Percentiles rank a stretch among this genome's conserved stretches.
phyloP scores from a whole-genome alignment of 2,329 filamentous ascomycete species.

The Huntiella moniliformis region DNA sequence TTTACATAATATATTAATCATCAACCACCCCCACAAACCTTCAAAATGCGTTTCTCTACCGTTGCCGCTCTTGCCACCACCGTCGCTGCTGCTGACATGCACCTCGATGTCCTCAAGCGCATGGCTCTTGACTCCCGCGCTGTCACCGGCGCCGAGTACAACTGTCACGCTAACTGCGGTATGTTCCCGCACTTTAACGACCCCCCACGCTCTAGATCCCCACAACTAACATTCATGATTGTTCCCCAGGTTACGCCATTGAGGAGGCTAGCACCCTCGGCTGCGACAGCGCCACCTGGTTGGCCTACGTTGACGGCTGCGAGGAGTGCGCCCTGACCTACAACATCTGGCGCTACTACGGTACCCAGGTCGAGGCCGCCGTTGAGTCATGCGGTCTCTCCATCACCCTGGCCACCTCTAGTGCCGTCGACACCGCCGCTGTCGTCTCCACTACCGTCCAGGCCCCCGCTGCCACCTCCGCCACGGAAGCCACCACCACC shows the following conservation, averaged over 20 bases:
- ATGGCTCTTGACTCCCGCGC: conserved; percentile 2
- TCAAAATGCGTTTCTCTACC: conserved; percentile 3
- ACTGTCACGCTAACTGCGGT: conserved; percentile 34
- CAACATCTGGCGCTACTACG: conserved; percentile 27
- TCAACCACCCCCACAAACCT: not conserved
- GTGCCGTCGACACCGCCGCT: not conserved
- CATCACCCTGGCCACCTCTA: not conserved
- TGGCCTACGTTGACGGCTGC: conserved; percentile 24
- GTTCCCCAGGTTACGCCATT: conserved; percentile 17
- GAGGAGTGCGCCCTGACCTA: conserved; percentile 25
- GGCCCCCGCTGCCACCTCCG: not conserved
- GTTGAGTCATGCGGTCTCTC: conserved; percentile 20
- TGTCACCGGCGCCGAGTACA: conserved; percentile 10
- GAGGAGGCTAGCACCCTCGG: conserved; percentile 14
- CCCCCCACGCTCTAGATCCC: not conserved
- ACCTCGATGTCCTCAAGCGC: conserved; percentile 4
- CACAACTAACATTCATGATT: not conserved
- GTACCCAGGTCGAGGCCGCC: conserved; percentile 19
- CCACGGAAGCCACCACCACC: not conserved
- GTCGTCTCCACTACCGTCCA: not conserved
- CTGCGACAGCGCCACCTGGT: conserved; percentile 22
- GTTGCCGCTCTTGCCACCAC: conserved; percentile 2
- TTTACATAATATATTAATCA: conserved; percentile 1
- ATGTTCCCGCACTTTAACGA: conserved; percentile 13
- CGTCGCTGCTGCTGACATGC: conserved; percentile 3